These are phyloP conservation scores for Dendrocalamus sinicus DNA, from an alignment of 176 grass and related monocot genomes.

Conservation along the genomic window DNA sequence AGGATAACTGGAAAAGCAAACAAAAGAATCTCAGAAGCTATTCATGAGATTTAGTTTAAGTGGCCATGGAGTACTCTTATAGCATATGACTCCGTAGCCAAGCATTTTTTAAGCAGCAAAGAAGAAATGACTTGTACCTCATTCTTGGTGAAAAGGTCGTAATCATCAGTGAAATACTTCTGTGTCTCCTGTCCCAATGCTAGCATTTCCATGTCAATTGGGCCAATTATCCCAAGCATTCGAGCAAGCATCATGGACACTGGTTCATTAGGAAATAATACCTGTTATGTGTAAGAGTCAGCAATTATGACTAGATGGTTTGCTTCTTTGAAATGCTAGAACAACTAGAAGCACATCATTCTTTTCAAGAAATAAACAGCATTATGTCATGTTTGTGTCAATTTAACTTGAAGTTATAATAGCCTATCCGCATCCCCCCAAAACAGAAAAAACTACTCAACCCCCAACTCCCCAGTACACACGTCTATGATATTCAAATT, in stretches of 20 bases:
- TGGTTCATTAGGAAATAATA: slow-evolving; percentile 90
- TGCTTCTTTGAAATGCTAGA: slow-evolving; percentile 18
- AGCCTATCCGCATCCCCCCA: too few relatives aligned
- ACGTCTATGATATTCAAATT: neutral
- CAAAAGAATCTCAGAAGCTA: neutral
- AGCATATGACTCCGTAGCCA: neutral
- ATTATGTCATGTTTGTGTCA: neutral
- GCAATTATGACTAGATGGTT: neutral
- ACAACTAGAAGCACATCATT: slow-evolving; percentile 31
- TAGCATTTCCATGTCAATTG: slow-evolving; percentile 98
- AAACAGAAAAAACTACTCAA: neutral
- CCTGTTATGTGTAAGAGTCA: slow-evolving; percentile 56
- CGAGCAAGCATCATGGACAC: slow-evolving; percentile 81
- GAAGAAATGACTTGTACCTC: slow-evolving; percentile 61
- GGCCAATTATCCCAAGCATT: slow-evolving; percentile 76
- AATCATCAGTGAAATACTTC: slow-evolving; percentile 89
- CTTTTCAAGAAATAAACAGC: neutral
- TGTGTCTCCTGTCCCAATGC: slow-evolving; percentile 64
- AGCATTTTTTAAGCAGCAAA: neutral
- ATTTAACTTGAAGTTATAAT: neutral
- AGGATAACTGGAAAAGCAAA: neutral
- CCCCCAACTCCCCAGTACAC: neutral
- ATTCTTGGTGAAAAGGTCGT: slow-evolving; percentile 77
- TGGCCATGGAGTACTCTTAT: neutral
- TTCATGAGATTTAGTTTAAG: neutral